These are phyloP conservation scores for Arachis stenosperma DNA, from an alignment of 306 rosid species.

Conservation along the genomic window DNA sequence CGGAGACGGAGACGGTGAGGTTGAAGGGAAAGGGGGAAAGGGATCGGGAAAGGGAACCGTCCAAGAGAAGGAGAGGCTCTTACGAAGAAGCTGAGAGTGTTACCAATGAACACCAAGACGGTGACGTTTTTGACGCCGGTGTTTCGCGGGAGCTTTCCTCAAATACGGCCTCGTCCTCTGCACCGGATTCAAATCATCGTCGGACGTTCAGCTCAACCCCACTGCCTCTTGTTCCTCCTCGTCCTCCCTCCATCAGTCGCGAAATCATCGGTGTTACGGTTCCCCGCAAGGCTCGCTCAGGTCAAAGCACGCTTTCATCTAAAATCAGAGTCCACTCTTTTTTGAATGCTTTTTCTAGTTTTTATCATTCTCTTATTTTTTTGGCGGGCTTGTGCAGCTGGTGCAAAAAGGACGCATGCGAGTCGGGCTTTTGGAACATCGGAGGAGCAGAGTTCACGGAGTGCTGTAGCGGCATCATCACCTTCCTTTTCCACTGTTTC, in stretches of 20 bases:
- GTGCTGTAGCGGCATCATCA: slow-evolving; percentile 43
- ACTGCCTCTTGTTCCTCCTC: too few relatives aligned
- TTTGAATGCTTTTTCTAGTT: not conserved
- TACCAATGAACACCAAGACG: slow-evolving; percentile 23
- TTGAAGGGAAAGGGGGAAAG: slow-evolving; percentile 37
- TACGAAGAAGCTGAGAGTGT: slow-evolving; percentile 37
- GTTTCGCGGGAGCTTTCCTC: slow-evolving; percentile 33
- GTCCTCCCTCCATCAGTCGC: slow-evolving; percentile 4
- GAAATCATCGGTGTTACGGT: slow-evolving; percentile 50
- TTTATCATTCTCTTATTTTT: not conserved
- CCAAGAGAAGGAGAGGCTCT: slow-evolving; percentile 44
- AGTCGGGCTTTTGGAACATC: not conserved
- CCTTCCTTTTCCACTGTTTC: not conserved
- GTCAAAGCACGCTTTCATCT: not conserved
- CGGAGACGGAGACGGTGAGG: slow-evolving; percentile 26
- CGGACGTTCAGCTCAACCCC: too few relatives aligned
- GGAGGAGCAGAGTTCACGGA: slow-evolving; percentile 40
- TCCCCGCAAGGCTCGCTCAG: slow-evolving; percentile 70
- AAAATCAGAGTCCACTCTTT: not conserved
- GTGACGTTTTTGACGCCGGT: too few relatives aligned
- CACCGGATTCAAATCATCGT: slow-evolving; percentile 37
- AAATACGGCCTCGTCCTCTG: too few relatives aligned
- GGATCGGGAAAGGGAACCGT: slow-evolving; percentile 4
- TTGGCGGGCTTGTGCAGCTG: slow-evolving; percentile 41
- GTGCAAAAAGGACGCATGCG: slow-evolving; percentile 52